Percentiles rank a stretch among this genome's conserved stretches.
Conservation (phyloP, 2,329 filamentous ascomycete genomes). For the Trichoderma citrinoviride region DNA sequence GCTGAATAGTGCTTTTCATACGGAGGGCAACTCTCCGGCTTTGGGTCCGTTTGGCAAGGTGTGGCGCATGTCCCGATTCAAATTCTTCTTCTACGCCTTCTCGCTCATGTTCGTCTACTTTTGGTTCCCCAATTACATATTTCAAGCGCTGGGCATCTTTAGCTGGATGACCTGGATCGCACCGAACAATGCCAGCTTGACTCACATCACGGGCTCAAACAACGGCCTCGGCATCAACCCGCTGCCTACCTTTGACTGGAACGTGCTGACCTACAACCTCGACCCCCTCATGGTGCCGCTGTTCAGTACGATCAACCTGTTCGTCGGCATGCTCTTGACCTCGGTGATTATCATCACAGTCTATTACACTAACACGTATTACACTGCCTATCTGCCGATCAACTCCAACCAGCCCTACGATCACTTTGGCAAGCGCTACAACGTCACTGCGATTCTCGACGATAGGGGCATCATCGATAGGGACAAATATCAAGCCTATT, state of each 20-base stretch:
- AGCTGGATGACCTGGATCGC: slow-evolving; percentile 57
- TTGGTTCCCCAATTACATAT: slow-evolving; percentile 53
- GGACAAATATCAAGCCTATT: slow-evolving; percentile 42
- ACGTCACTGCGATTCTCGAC: slow-evolving; percentile 27
- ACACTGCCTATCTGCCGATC: slow-evolving; percentile 46
- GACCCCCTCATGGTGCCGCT: slow-evolving; percentile 38
- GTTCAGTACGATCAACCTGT: slow-evolving; percentile 42
- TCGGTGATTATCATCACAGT: slow-evolving; percentile 42
- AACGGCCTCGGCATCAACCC: slow-evolving; percentile 41
- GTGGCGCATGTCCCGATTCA: slow-evolving; percentile 44
- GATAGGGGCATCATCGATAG: slow-evolving; percentile 39
- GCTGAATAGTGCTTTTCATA: slow-evolving; percentile 47
- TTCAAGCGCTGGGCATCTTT: slow-evolving; percentile 47
- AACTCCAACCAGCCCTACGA: slow-evolving; percentile 44
- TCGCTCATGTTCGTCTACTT: slow-evolving; percentile 50
- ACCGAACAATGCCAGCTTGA: slow-evolving; percentile 42
- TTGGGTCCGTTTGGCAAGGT: slow-evolving; percentile 31
- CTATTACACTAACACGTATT: slow-evolving; percentile 44
- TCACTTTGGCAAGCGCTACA: slow-evolving; percentile 42
- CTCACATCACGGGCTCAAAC: slow-evolving; percentile 43
- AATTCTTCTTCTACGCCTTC: slow-evolving; percentile 45
- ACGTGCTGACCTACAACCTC: slow-evolving; percentile 39
- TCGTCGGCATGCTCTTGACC: slow-evolving; percentile 35
- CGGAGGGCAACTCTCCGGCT: slow-evolving; percentile 36
- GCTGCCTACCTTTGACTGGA: slow-evolving; percentile 42